A percentile compares a stretch with the other conserved stretches of the same genome.
These are phyloP conservation scores for Aspergillus texensis DNA, from an alignment of 2,329 filamentous ascomycete species.

Conservation along the genomic window DNA sequence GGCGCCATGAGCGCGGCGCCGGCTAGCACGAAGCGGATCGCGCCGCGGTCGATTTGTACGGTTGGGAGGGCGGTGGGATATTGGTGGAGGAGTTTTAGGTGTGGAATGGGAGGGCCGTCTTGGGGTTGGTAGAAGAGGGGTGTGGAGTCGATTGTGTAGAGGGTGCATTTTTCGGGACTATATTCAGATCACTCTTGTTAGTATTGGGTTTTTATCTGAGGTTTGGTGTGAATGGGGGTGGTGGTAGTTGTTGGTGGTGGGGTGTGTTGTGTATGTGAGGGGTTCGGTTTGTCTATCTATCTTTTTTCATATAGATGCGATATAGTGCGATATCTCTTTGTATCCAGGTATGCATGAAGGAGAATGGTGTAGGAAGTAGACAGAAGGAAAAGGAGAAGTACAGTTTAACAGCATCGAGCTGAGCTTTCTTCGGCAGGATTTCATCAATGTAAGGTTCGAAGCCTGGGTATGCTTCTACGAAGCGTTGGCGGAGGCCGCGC, in stretches of 20 bases:
- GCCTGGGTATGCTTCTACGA: slow-evolving; percentile 82
- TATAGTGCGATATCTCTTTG: no score
- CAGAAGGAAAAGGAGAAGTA: slow-evolving; percentile 34
- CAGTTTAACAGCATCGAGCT: slow-evolving; percentile 88
- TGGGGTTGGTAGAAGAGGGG: slow-evolving; percentile 92
- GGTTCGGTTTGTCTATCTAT: no score
- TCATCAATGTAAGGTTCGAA: slow-evolving; percentile 89
- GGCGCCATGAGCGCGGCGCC: slow-evolving; percentile 97
- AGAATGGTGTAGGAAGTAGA: no score
- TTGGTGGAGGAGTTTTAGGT: slow-evolving; percentile 84
- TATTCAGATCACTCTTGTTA: no score
- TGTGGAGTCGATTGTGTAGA: slow-evolving; percentile 77
- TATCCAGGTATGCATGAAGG: neutral
- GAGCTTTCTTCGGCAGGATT: slow-evolving; percentile 91
- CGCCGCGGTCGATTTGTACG: slow-evolving; percentile 89
- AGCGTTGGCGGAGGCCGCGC: slow-evolving; percentile 78
- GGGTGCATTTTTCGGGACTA: slow-evolving; percentile 73
- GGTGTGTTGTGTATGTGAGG: no score
- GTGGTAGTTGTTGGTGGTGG: no score
- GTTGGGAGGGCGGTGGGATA: slow-evolving; percentile 83
- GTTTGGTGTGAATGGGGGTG: neutral
- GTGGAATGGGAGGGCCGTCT: slow-evolving; percentile 77
- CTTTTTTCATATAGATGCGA: no score
- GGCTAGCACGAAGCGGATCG: slow-evolving; percentile 92
- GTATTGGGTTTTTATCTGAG: no score